Evolutionary conservation across 2,329 filamentous ascomycete species (phyloP).

Genomic region (Hypoxylon sp.): DNA sequence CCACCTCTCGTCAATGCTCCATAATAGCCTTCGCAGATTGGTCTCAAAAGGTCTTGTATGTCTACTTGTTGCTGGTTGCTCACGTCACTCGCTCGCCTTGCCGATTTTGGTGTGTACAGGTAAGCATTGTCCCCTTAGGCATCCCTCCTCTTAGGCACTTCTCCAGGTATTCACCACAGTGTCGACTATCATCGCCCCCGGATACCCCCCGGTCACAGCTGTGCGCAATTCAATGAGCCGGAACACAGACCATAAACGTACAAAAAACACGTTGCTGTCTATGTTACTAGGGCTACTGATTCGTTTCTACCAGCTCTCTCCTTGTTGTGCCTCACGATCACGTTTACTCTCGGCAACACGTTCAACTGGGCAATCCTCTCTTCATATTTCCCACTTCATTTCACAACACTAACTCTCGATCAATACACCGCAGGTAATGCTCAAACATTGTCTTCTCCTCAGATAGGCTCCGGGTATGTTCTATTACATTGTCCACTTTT

Average conservation of each 20-base stretch:
- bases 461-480: neutral
- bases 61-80: slow-evolving; percentile 57
- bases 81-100: slow-evolving; percentile 38
- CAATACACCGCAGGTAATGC: neutral
- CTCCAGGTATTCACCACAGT: neutral
- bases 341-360: neutral
- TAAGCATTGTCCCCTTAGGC: slow-evolving; percentile 28
- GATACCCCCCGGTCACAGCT: neutral
- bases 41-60: slow-evolving; percentile 57
- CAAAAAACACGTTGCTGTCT: neutral
- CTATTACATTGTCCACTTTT: neutral
- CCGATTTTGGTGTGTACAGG: slow-evolving; percentile 50
- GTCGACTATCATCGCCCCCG: neutral
- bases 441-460: slow-evolving; percentile 1
- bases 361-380: neutral
- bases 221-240: neutral
- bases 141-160: neutral
- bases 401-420: neutral
- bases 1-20: slow-evolving; percentile 42
- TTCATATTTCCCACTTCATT: neutral
- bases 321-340: neutral
- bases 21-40: slow-evolving; percentile 48
- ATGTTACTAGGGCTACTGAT: neutral
- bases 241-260: neutral
- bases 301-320: neutral